Base-by-base conservation (phyloP, 106 monocot species). In the Vanilla planifolia region DNA sequence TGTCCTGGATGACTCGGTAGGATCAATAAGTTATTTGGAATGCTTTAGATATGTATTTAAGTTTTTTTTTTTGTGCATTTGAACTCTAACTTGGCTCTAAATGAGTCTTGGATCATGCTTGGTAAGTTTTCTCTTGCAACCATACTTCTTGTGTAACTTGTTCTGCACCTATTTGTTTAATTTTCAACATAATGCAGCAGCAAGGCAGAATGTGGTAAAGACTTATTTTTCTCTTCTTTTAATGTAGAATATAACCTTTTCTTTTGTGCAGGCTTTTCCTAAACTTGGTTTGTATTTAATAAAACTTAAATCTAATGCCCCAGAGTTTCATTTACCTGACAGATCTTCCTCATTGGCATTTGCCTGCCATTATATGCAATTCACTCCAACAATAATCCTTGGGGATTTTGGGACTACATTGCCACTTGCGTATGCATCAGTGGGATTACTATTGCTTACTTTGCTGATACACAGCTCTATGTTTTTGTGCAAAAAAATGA, bases 291-390 rank as follows among this genome's bases (percentile, higher is more conserved):
- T 9, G 26, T 50, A 25, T 51, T 26, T 26, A 53, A 1, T 30
- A 53, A 30, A 53, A 7, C 29, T n/a, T n/a, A 30, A 51, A 53
- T 15, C n/a, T 3, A 53, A 53, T 30, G 32, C 30, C 29, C n/a
- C 20, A 56, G 16, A 14, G 15, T 56, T 32, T 35, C 20, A 35
- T 36, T 63, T 36, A 59, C 17, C 32, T 51, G 27, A 30, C 75
- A 93, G 93, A 63, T 90, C 23, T 81, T 96, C 62, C 56, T 96
- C 44, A 81, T 96, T 15, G 95, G 90, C 34, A 81, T 96, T 44
- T 96, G 95, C 74, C 78, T 96, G 16, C 95, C 95, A 10, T 67
- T 90, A 69, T 87, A 89, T 64, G 89, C 86, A 17, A 74, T 96
- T 39, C 90, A 96, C 52, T 67, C 84, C 26, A 86, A 76, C 39